Evolutionary conservation across 805 yeast species (phyloP).

Genomic region (Schwanniomyces polymorphus): DNA sequence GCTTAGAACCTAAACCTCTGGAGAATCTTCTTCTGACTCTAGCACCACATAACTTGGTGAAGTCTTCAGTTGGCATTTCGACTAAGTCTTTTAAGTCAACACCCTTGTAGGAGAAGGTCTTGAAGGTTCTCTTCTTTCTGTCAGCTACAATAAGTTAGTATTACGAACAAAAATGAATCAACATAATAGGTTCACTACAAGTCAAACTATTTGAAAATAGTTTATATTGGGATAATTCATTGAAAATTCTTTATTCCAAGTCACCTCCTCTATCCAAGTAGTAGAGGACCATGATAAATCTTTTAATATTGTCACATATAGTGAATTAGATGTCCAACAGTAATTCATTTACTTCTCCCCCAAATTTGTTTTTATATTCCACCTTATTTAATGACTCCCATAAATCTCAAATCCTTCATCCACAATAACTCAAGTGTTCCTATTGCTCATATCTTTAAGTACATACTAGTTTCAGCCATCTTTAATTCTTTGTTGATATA

Average conservation of each 20-base stretch:
- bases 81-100: conserved; percentile 93
- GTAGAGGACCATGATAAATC: neutral
- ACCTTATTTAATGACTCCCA: neutral
- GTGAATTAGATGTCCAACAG: neutral
- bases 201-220: neutral
- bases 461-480: conserved; percentile 40
- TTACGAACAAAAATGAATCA: neutral
- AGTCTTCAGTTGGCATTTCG: conserved; percentile 94
- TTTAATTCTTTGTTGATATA: conserved; percentile 12
- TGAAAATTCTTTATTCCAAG: no score
- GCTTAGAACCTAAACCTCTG: conserved; percentile 94
- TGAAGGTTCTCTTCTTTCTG: conserved; percentile 88
- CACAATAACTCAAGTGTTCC: conserved; percentile 1
- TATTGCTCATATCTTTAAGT: conserved; percentile 3
- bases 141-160: conserved; percentile 39
- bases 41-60: conserved; percentile 94
- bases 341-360: neutral
- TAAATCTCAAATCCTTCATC: neutral
- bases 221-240: neutral
- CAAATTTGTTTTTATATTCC: neutral
- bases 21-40: conserved; percentile 99
- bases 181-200: neutral
- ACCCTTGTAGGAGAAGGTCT: conserved; percentile 98
- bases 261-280: neutral
- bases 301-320: neutral